phyloP scores from a whole-genome alignment of 2,329 filamentous ascomycete genomes.

The Microdochium nivale region DNA sequence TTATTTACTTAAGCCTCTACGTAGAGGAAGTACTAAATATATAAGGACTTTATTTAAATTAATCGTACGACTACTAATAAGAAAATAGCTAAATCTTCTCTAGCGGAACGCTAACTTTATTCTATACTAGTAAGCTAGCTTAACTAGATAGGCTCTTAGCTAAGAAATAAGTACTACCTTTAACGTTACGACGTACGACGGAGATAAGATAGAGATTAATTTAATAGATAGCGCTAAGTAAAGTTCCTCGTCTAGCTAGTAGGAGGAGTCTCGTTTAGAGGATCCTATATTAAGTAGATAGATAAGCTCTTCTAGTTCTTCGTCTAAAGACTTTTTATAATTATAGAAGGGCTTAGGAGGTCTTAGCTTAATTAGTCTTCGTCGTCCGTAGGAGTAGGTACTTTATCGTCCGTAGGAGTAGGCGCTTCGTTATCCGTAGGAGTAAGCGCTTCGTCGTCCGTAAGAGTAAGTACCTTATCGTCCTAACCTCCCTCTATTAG shows the following conservation, averaged over 20 bases:
- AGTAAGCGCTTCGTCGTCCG: too few relatives aligned
- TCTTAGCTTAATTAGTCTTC: too few relatives aligned
- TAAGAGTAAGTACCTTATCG: too few relatives aligned
- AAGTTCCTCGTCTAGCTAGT: neutral
- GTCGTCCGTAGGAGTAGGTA: too few relatives aligned
- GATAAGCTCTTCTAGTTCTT: too few relatives aligned
- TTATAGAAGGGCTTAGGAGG: too few relatives aligned
- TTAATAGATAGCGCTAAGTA: neutral
- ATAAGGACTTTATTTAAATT: neutral
- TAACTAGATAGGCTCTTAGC: neutral
- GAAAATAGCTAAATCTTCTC: neutral
- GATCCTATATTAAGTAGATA: too few relatives aligned
- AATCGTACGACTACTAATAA: neutral
- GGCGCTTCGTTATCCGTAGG: too few relatives aligned
- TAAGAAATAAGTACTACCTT: neutral
- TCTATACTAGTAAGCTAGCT: neutral
- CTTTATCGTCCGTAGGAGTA: too few relatives aligned
- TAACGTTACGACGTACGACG: neutral
- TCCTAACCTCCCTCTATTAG: too few relatives aligned
- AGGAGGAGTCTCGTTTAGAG: neutral
- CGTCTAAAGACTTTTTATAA: too few relatives aligned
- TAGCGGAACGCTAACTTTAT: neutral
- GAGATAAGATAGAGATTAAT: too few relatives aligned
- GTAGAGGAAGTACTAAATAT: neutral
- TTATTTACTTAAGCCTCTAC: neutral